Evolutionary conservation across 1,284 basidiomycete genomes (phyloP), one percentile per base, ranked within the genome.

Genomic region (Limonomyces culmigenus): DNA sequence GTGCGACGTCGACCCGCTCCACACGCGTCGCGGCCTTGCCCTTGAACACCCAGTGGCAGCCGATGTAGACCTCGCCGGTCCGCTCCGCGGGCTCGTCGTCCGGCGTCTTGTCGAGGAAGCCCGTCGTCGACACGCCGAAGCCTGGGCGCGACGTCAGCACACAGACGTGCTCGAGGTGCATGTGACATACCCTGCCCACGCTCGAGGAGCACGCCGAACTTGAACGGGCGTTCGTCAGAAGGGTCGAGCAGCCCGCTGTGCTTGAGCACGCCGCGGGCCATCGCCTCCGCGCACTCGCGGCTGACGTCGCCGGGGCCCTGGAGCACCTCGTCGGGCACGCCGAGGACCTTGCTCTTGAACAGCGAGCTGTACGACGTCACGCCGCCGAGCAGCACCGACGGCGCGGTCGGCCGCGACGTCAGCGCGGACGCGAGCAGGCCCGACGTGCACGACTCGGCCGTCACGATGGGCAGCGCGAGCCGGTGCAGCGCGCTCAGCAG

Each of bases 361-460:
- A 19, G 15, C 13, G 18, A 19, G 10, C 17, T 19, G 32, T 33
- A 33, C 12, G 32, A 16, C 4, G 20, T n/a, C 20, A 33, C 20
- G 18, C 32, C 32, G 12, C 32, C 32, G 12, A 33, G 15, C 4
- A 33, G 32, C 32, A 33, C 20, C 13, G 32, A 19, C 12, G 32
- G 32, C n/a, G 32, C 18, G 10, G 18, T 33, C 13, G 32, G 5
- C 32, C 32, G 32, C 4, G 32, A 33, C n/a, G 32, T n/a, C 13
- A 33, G 32, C 18, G 32, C 32, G 11, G 32, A 33, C 12, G 32
- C 32, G 10, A 33, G 32, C 12, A 16, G 12, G 15, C 32, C 32
- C 5, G 32, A 33, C 18, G 32, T 33, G 32, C 32, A 33, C 12
- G 32, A 33, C 20, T 33, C 32, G 32, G 32, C 32, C 12, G 32